Conservation (phyloP, 306 rosid genomes). For the Citrullus mucosospermus region DNA sequence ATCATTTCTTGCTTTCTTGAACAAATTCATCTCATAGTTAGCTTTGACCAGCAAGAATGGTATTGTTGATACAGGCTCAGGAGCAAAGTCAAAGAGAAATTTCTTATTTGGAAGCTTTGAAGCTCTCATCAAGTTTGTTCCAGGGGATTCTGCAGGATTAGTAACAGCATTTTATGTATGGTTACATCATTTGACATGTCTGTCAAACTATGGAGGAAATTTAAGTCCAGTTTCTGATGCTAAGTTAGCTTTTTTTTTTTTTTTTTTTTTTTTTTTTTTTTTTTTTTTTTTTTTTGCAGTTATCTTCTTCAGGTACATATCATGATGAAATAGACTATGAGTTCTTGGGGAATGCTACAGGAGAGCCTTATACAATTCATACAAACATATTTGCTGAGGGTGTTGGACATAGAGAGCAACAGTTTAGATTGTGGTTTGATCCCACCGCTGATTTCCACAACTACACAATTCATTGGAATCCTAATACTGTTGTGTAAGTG, state of each 20-base stretch:
- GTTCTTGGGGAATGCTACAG: constrained; percentile 68
- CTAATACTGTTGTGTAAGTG: constrained; percentile 57
- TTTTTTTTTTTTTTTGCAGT: constrained; percentile 21
- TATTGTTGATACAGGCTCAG: constrained; percentile 42
- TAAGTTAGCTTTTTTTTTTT: background rate
- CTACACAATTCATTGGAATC: constrained; percentile 88
- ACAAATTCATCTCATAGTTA: background rate
- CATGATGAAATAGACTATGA: constrained; percentile 88
- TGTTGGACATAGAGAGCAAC: constrained; percentile 68
- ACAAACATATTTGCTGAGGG: constrained; percentile 59
- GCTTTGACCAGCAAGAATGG: too few relatives aligned
- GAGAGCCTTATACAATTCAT: constrained; percentile 67
- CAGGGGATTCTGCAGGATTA: constrained; percentile 72
- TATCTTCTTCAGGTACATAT: constrained; percentile 46
- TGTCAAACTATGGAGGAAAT: background rate
- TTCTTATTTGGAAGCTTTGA: constrained; percentile 67
- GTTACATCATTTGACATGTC: background rate
- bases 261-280: too few relatives aligned
- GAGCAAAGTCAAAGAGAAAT: constrained; percentile 45
- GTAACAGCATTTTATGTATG: constrained; percentile 80
- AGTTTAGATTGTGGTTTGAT: constrained; percentile 75
- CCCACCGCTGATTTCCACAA: constrained; percentile 70
- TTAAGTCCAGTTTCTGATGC: background rate
- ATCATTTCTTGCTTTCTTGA: background rate
- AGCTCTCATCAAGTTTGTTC: constrained; percentile 53